A percentile compares a stretch with the other conserved stretches of the same genome.
Conservation (phyloP, 2,329 filamentous ascomycete genomes). For the Colletotrichum magnum region DNA sequence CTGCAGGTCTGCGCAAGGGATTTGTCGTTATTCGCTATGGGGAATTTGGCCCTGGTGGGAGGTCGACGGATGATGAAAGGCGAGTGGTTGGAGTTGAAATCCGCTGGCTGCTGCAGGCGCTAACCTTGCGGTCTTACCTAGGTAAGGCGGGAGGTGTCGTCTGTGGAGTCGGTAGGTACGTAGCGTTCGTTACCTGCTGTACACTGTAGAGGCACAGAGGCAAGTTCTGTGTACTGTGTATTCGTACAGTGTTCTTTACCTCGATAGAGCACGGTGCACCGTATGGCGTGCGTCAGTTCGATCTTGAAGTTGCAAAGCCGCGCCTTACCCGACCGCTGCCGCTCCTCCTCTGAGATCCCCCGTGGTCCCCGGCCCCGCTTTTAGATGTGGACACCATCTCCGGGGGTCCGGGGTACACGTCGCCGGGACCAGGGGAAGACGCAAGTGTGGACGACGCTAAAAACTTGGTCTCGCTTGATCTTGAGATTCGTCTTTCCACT, state of each 20-base stretch:
- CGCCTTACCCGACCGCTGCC: conserved; percentile 33
- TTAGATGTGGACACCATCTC: neutral
- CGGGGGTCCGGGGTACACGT: conserved; percentile 34
- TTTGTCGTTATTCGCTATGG: neutral
- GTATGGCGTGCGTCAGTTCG: conserved; percentile 8
- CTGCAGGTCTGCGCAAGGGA: neutral
- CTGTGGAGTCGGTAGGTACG: no score
- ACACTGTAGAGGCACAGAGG: neutral
- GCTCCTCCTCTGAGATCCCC: conserved; percentile 16
- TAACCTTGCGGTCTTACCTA: no score
- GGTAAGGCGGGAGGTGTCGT: no score
- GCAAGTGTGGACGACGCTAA: conserved; percentile 22
- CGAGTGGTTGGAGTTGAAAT: no score
- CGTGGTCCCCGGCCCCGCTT: neutral
- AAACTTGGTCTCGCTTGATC: conserved; percentile 26
- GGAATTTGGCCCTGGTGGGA: conserved; percentile 18
- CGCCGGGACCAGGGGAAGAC: conserved; percentile 34
- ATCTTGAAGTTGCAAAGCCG: neutral
- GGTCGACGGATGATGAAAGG: no score
- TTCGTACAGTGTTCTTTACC: neutral
- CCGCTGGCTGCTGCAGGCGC: no score
- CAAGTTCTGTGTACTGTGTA: conserved; percentile 7
- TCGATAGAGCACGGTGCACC: neutral
- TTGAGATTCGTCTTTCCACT: conserved; percentile 18
- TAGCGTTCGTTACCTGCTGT: neutral